phyloP scores from a whole-genome alignment of 148 eudicot genomes.

The Fagopyrum homotropicum region DNA sequence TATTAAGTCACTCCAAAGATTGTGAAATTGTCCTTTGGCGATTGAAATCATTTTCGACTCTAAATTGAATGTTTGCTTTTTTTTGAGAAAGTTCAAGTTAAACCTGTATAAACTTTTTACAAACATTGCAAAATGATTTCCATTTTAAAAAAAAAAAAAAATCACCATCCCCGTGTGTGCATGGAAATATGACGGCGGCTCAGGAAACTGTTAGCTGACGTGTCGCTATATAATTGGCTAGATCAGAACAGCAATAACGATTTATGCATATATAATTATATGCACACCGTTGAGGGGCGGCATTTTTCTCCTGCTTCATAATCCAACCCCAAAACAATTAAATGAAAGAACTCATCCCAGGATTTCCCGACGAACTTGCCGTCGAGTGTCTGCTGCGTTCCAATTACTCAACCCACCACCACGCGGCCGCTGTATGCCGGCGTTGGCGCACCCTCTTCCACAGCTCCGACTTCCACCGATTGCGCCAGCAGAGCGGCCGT shows the following conservation, averaged over 20 bases:
- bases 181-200: not conserved
- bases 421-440: constrained; percentile 40
- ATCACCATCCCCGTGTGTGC: too few relatives aligned
- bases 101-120: too few relatives aligned
- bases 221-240: not conserved
- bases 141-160: too few relatives aligned
- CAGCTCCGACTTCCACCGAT: constrained; percentile 37
- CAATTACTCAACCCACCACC: constrained; percentile 30
- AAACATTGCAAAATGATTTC: too few relatives aligned
- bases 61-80: too few relatives aligned
- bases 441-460: constrained; percentile 46
- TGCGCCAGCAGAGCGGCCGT: constrained; percentile 34
- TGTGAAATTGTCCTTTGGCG: too few relatives aligned
- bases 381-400: constrained; percentile 52
- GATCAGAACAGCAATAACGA: not conserved
- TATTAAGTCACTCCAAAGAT: too few relatives aligned
- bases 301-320: not conserved
- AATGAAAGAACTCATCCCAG: constrained; percentile 41
- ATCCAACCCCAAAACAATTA: not conserved
- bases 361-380: constrained; percentile 60
- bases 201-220: not conserved
- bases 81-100: too few relatives aligned
- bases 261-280: not conserved
- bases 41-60: too few relatives aligned
- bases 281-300: not conserved